Base-by-base conservation (phyloP, 345 rosid species). In the Chamaenerion angustifolium region DNA sequence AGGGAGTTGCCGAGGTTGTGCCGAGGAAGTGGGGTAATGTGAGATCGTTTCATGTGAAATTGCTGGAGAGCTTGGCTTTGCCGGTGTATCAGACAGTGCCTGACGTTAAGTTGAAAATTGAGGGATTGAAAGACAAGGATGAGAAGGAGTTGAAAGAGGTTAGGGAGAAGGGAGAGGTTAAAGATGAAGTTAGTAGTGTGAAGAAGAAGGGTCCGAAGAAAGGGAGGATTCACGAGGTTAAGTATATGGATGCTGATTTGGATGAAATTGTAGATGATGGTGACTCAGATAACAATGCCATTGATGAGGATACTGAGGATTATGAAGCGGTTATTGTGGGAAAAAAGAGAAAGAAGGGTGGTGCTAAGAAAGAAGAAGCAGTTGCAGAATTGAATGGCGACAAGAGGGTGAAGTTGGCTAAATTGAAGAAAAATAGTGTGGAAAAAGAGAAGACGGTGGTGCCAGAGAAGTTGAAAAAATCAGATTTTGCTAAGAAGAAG, bases 1-100 rank as follows among this genome's bases (percentile, higher is more conserved):
- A 43, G 1, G 63, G 63, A 10, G 15, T 51, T 7, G 56, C 49
- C 3, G 63, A 51, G 49, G 25, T 51, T 44, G 63, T 58, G 56
- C 63, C 63, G 12, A 35, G 48, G 42, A 58, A 31, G 35, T 58
- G 63, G 63, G 44, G 49, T 12, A 58, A 50, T 17, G 54, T 58
- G 48, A 58, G 63, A 46, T 50, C 63, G 12, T 35, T 58, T 45
- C 56, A 58, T 51, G 11, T 58, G 56, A 58, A 58, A 49, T n/a
- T 58, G 48, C 6, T 25, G 48, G 63, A 51, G 50, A 58, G 63
- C 56, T 43, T 50, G 63, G 55, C 56, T 8, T 44, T 58, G 50
- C 63, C 63, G 10, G 19, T 58, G 27, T 58, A 58, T 43, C 63
- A 58, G 46, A 42, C 45, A 0, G 60, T 47, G 41, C 52, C 52